Percentiles rank a stretch among this genome's conserved stretches.
These are phyloP conservation scores for Syzygium malaccense DNA, from an alignment of 441 rosid species.

Conservation along the genomic window DNA sequence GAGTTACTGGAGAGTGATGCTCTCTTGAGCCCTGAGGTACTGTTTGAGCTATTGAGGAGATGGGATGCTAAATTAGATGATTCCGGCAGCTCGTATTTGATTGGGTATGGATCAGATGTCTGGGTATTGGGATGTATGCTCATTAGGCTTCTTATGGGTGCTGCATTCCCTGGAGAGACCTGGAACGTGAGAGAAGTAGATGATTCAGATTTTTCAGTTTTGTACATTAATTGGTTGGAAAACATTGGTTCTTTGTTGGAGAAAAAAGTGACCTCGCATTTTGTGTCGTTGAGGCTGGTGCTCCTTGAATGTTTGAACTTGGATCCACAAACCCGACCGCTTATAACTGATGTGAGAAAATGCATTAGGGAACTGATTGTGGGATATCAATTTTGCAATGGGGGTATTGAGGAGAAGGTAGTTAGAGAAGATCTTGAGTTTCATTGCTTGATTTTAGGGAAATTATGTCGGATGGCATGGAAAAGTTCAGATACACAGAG, in stretches of 20 bases:
- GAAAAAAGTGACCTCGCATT: conserved; percentile 26
- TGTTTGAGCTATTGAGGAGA: conserved; percentile 38
- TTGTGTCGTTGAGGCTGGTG: conserved; percentile 24
- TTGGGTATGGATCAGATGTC: conserved; percentile 47
- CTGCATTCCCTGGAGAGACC: conserved; percentile 29
- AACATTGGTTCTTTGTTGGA: conserved; percentile 29
- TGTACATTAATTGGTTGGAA: conserved; percentile 28
- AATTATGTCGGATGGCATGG: conserved; percentile 26
- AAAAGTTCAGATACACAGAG: conserved; percentile 15
- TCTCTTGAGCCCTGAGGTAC: conserved; percentile 60
- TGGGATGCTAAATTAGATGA: conserved; percentile 18
- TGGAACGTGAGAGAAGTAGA: conserved; percentile 17
- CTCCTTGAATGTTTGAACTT: conserved; percentile 49
- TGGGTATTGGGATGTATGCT: conserved; percentile 69
- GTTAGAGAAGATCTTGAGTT: conserved; percentile 19
- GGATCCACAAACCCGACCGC: conserved; percentile 51
- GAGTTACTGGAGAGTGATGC: conserved; percentile 25
- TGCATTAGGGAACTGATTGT: conserved; percentile 47
- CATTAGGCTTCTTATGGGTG: conserved; percentile 47
- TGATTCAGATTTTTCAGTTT: conserved; percentile 20
- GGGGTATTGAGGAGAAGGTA: conserved; percentile 14
- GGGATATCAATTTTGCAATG: conserved; percentile 18
- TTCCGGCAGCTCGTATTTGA: conserved; percentile 14
- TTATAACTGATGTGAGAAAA: conserved; percentile 50
- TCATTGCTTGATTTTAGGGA: conserved; percentile 47